These are phyloP conservation scores for Allium cepa DNA, from an alignment of 106 monocot genomes.

Conservation along the genomic window DNA sequence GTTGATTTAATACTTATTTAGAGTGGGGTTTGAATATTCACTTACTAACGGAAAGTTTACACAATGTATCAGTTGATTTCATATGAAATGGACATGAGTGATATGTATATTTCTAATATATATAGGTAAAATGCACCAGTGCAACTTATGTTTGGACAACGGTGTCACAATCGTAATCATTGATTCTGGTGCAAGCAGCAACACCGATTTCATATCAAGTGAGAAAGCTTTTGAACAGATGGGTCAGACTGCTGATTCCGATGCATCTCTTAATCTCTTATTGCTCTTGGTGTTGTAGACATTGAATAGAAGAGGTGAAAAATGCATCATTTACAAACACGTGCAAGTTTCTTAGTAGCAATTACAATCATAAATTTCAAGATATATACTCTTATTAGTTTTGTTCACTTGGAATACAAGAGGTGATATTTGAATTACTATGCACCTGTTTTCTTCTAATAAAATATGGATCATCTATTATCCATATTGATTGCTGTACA, in stretches of 20 bases:
- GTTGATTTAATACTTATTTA: no score
- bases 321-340: neutral
- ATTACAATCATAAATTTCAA: no score
- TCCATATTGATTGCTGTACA: neutral
- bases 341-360: neutral
- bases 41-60: no score
- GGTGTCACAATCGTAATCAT: slow-evolving; percentile 52
- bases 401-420: no score
- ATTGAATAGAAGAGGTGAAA: slow-evolving; percentile 43
- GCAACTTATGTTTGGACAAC: slow-evolving; percentile 34
- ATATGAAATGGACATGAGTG: no score
- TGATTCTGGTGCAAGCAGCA: slow-evolving; percentile 47
- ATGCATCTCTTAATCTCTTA: slow-evolving; percentile 27
- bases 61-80: no score
- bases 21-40: no score
- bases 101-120: neutral
- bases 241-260: slow-evolving; percentile 42
- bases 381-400: no score
- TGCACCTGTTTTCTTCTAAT: no score
- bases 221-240: slow-evolving; percentile 46
- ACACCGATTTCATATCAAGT: slow-evolving; percentile 66
- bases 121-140: slow-evolving; percentile 46
- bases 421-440: neutral
- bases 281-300: slow-evolving; percentile 29
- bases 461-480: no score